Evolutionary conservation across 2,329 filamentous ascomycete genomes (phyloP).

Genomic region (Pseudocercospora cruenta): DNA sequence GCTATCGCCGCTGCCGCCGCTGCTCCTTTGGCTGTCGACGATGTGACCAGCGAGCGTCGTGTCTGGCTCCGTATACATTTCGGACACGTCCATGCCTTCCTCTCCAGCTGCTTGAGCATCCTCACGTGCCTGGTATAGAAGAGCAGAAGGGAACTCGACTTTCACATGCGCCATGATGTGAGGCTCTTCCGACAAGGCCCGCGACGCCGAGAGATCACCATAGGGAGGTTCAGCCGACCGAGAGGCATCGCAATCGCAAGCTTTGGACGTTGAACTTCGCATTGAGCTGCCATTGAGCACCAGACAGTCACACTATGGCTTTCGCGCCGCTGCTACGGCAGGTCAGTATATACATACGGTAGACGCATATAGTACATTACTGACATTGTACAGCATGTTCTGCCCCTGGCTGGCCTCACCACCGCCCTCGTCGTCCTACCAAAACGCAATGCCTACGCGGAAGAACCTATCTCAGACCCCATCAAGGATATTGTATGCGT

Average conservation of each 20-base stretch:
- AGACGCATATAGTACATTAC: neutral
- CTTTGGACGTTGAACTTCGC: neutral
- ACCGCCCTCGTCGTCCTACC: constrained; percentile 53
- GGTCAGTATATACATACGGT: constrained; percentile 43
- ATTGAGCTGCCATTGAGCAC: constrained; percentile 24
- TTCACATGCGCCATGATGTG: constrained; percentile 14
- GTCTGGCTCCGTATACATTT: constrained; percentile 53
- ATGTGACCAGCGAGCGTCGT: constrained; percentile 35
- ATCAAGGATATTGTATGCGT: constrained; percentile 34
- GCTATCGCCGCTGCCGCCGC: constrained; percentile 44
- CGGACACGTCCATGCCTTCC: constrained; percentile 64
- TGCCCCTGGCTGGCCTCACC: constrained; percentile 52
- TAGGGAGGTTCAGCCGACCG: neutral
- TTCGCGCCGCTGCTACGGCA: constrained; percentile 57
- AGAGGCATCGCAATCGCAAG: neutral
- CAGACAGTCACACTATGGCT: constrained; percentile 50
- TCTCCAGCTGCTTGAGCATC: constrained; percentile 48
- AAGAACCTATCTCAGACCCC: constrained; percentile 44
- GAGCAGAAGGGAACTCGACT: constrained; percentile 10
- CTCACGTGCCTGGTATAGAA: constrained; percentile 10
- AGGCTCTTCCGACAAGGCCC: constrained; percentile 11
- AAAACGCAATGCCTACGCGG: constrained; percentile 52
- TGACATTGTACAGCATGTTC: constrained; percentile 49
- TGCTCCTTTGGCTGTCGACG: constrained; percentile 35
- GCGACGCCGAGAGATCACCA: neutral